phyloP scores from a whole-genome alignment of 208 protist species.

The Trypanosoma boissoni region DNA sequence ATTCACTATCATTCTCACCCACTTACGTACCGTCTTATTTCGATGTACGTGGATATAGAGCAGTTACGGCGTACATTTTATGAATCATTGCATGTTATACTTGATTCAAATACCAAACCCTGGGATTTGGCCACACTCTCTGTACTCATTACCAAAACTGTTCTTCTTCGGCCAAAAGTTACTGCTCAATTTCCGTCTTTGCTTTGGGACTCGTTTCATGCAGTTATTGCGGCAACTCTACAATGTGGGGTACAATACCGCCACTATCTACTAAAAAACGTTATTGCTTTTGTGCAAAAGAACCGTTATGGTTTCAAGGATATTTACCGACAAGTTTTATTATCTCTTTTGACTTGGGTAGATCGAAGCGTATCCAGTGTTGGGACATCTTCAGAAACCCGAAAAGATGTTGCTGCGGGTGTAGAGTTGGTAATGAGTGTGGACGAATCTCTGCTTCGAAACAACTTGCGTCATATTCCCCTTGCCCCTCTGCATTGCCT shows the following conservation, averaged over 20 bases:
- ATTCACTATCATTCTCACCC: conserved; percentile 74
- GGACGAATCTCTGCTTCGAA: conserved; percentile 25
- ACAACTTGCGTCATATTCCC: conserved; percentile 55
- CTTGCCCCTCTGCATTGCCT: conserved; percentile 74
- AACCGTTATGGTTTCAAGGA: conserved; percentile 12
- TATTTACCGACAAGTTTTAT: conserved; percentile 59
- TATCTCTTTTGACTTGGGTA: conserved; percentile 65
- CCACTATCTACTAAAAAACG: conserved; percentile 58
- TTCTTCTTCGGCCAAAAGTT: conserved; percentile 56
- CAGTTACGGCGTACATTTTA: conserved; percentile 63
- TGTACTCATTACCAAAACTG: conserved; percentile 51
- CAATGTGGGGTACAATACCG: conserved; percentile 66
- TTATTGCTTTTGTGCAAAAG: conserved; percentile 59
- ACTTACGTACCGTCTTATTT: conserved; percentile 56
- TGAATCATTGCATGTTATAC: conserved; percentile 56
- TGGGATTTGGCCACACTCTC: conserved; percentile 75
- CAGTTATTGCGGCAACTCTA: conserved; percentile 78
- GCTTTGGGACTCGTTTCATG: conserved; percentile 85
- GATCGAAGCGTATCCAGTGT: conserved; percentile 41
- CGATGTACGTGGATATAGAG: conserved; percentile 35
- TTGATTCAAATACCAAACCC: conserved; percentile 55
- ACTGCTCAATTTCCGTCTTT: conserved; percentile 45
- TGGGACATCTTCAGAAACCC: conserved; percentile 31
- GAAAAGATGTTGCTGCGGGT: conserved; percentile 72
- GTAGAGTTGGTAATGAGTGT: conserved; percentile 76